A percentile compares a stretch with the other conserved stretches of the same genome.
Evolutionary conservation across 2,329 filamentous ascomycete genomes (phyloP).

Genomic region (Phaeosphaeriaceae sp.): DNA sequence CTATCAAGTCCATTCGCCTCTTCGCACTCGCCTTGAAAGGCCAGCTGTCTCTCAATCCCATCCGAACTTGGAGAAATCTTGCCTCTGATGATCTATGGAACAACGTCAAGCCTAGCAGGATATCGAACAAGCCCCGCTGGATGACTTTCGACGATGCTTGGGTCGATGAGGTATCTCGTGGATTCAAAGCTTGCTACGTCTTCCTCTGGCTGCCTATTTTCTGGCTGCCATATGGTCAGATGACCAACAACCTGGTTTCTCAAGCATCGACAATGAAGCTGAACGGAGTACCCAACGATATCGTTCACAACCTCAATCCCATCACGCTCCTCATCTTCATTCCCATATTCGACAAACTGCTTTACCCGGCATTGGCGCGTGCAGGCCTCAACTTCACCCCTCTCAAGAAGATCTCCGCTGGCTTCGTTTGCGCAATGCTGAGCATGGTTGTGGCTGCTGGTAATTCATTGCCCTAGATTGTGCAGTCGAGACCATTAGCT

Average conservation of each 20-base stretch:
- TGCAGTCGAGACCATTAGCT: too few relatives aligned
- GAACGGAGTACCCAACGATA: conserved; percentile 75
- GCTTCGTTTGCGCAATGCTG: conserved; percentile 60
- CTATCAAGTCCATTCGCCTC: conserved; percentile 70
- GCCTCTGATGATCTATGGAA: conserved; percentile 49
- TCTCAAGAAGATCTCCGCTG: conserved; percentile 74
- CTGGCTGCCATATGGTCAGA: conserved; percentile 67
- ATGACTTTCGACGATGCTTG: conserved; percentile 64
- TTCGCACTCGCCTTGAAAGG: conserved; percentile 67
- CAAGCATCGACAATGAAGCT: conserved; percentile 61
- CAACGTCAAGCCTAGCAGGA: conserved; percentile 69
- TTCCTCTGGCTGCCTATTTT: conserved; percentile 59
- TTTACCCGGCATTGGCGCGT: conserved; percentile 73
- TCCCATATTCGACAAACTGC: conserved; percentile 64
- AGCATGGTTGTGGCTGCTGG: neutral
- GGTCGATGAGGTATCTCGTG: conserved; percentile 6
- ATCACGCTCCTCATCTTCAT: conserved; percentile 78
- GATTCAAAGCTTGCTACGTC: conserved; percentile 33
- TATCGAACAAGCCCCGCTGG: conserved; percentile 66
- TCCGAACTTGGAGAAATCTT: conserved; percentile 57
- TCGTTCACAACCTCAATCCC: conserved; percentile 78
- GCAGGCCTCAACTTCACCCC: conserved; percentile 71
- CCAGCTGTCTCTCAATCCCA: conserved; percentile 65
- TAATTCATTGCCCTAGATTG: neutral
- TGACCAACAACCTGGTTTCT: conserved; percentile 65